Evolutionary conservation across 164 flowering plant genomes (phyloP).

Genomic region (Annona cherimola): DNA sequence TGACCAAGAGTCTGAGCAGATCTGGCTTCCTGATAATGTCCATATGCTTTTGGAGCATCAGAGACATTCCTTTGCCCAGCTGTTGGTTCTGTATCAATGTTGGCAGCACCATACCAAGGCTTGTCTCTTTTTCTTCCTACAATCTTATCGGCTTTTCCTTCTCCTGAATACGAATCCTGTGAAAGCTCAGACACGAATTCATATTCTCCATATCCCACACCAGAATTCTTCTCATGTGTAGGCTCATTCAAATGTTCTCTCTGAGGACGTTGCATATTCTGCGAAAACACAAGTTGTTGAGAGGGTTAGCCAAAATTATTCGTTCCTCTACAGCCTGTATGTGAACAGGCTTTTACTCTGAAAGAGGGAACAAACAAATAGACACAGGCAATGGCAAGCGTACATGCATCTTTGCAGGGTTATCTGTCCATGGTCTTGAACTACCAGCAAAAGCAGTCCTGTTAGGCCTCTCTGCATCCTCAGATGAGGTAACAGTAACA

Average conservation of each 20-base stretch:
- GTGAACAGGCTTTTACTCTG: background rate
- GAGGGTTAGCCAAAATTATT: too few relatives aligned
- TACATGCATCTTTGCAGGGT: conserved; percentile 39
- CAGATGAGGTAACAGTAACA: conserved; percentile 21
- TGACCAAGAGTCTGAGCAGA: conserved; percentile 28
- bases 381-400: conserved; percentile 2
- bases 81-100: conserved; percentile 29
- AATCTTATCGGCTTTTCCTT: conserved; percentile 38
- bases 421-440: conserved; percentile 49
- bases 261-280: conserved; percentile 41
- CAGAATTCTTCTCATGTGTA: conserved; percentile 38
- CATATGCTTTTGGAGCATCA: conserved; percentile 21
- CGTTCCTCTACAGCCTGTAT: background rate
- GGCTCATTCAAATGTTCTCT: conserved; percentile 40
- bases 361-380: background rate
- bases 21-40: conserved; percentile 17
- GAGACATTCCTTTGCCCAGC: conserved; percentile 49
- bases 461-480: conserved; percentile 37
- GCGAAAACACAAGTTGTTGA: conserved; percentile 11
- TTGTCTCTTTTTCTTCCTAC: conserved; percentile 35
- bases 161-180: conserved; percentile 34
- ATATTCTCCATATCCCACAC: conserved; percentile 39
- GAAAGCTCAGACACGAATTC: conserved; percentile 49
- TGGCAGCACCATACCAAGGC: conserved; percentile 28
- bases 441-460: conserved; percentile 28